These are phyloP conservation scores for Diaporthe capsici DNA, from an alignment of 2,329 filamentous ascomycete genomes.

Conservation along the genomic window DNA sequence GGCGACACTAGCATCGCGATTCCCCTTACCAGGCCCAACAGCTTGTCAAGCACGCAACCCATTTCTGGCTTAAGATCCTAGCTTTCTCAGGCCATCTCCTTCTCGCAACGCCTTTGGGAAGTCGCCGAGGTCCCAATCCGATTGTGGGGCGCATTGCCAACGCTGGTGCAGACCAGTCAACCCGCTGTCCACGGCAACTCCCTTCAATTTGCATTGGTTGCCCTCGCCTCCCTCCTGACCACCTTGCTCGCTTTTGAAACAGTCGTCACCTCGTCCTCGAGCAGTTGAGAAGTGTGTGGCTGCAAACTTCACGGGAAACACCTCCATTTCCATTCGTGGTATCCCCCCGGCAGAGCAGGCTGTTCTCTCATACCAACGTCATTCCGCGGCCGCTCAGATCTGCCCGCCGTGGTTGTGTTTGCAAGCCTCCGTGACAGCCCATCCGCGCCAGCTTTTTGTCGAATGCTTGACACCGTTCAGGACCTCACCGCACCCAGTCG, in stretches of 20 bases:
- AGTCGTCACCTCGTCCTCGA: not conserved
- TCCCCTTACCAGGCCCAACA: not conserved
- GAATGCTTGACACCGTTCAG: not conserved
- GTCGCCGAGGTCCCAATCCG: not conserved
- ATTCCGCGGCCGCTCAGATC: slow-evolving; percentile 19
- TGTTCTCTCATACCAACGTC: slow-evolving; percentile 22
- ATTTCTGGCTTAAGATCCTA: not conserved
- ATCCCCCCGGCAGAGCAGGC: not conserved
- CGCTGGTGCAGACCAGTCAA: not conserved
- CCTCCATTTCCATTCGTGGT: not conserved
- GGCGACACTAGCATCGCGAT: not conserved
- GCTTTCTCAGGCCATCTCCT: not conserved
- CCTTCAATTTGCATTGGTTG: not conserved
- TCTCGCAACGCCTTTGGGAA: not conserved
- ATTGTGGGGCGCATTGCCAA: slow-evolving; percentile 11
- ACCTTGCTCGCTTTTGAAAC: not conserved
- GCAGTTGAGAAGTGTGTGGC: not conserved
- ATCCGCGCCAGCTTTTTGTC: not conserved
- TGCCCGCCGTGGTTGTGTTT: not conserved
- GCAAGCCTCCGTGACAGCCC: not conserved
- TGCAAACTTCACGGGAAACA: not conserved
- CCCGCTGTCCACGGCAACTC: not conserved
- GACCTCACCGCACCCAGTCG: not conserved
- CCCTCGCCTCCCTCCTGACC: not conserved
- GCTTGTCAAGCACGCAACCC: not conserved